Evolutionary conservation across 2,329 filamentous ascomycete genomes (phyloP), one percentile per base, ranked within the genome.

Genomic region (Curvularia verruculosa): DNA sequence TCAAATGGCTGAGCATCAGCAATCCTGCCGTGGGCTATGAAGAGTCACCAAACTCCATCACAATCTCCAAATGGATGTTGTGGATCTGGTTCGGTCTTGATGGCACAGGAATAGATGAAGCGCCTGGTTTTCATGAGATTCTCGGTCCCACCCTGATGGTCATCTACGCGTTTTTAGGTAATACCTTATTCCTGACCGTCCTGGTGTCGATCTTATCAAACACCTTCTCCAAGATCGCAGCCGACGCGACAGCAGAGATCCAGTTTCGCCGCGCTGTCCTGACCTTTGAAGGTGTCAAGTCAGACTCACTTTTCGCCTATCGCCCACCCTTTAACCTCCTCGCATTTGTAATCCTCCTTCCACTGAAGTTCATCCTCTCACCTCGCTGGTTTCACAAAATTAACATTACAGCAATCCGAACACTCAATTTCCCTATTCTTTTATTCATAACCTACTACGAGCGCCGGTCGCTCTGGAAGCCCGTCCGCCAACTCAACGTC

Each of bases 71-170:
- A 75, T 96, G 91, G 91, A 94, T 96, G 90, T 84, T 95, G 1
- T 95, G 90, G 84, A 93, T 96, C 62, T 96, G 91, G 91, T 95
- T 96, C 70, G 91, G 91, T 2, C 84, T 96, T 1, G 91, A 95
- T 66, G 91, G 74, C 34, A 89, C 77, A 37, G 82, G 83, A 1
- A 83, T 85, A 34, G 77, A 83, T 59, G 78, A 82, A 56, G 83
- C 83, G 67, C 82, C 84, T 21, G 86, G 91, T 55, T 91, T 95
- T 69, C 91, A 96, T 77, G 85, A 86, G 81, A 78, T 92, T n/a
- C 81, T 95, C 1, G 91, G 91, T 0, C 91, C 91, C 0, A 82
- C 86, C 2, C 79, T 95, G 23, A 95, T 95, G 90, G 83, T 95
- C 52, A 84, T 89, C 15, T 96, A 95, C 73, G 89, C 91, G 1